These are phyloP conservation scores for Closterium sp. DNA, from an alignment of 139 green algal genomes.

Conservation along the genomic window DNA sequence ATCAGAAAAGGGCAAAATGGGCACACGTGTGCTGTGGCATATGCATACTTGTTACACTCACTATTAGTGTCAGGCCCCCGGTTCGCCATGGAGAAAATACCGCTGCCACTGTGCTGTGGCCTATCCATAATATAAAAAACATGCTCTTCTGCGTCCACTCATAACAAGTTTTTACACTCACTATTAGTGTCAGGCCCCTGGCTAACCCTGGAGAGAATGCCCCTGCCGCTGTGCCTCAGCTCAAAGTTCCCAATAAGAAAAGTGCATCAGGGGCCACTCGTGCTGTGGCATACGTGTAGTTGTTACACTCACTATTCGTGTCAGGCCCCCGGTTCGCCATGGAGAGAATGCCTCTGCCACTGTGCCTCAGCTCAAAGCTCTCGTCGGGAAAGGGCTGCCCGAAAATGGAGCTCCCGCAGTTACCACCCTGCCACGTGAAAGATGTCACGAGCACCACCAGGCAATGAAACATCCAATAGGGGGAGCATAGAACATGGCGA, in stretches of 20 bases:
- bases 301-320: conserved; percentile 61
- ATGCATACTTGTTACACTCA: no score
- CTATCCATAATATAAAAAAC: no score
- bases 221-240: neutral
- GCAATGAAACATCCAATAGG: no score
- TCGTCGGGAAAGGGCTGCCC: conserved; percentile 54
- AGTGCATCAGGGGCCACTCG: no score
- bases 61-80: neutral
- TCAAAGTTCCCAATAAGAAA: conserved; percentile 6
- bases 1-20: conserved; percentile 46
- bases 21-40: no score
- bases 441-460: no score
- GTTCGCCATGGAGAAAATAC: neutral
- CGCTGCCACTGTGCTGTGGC: no score
- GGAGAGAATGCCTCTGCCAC: conserved; percentile 39
- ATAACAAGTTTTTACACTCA: no score
- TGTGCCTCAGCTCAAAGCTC: conserved; percentile 61
- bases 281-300: neutral
- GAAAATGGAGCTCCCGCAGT: conserved; percentile 57
- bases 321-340: conserved; percentile 61
- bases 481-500: no score
- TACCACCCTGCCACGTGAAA: neutral
- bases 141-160: no score
- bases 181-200: conserved; percentile 58
- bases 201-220: conserved; percentile 53